These are phyloP conservation scores for Claviceps pusilla DNA, from an alignment of 2,329 filamentous ascomycete genomes.

Conservation along the genomic window DNA sequence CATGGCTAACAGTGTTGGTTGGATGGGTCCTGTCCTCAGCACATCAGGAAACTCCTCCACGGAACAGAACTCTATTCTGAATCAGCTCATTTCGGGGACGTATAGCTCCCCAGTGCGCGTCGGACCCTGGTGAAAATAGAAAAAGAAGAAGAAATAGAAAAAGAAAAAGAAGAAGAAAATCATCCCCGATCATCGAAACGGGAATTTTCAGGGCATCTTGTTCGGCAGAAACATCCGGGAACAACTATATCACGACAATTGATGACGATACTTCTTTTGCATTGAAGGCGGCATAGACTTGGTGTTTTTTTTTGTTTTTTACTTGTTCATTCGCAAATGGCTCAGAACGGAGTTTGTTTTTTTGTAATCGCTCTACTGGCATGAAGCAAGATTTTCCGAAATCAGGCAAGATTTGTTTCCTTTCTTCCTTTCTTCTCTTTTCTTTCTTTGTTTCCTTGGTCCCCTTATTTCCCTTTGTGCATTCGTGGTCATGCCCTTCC, in stretches of 20 bases:
- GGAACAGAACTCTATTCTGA: conserved; percentile 43
- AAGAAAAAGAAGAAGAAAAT: too few species aligned
- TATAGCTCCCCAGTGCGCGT: conserved; percentile 47
- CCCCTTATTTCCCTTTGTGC: neutral
- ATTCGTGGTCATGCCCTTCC: neutral
- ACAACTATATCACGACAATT: conserved; percentile 11
- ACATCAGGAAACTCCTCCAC: conserved; percentile 14
- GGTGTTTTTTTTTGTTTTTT: conserved; percentile 3
- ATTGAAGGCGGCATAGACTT: conserved; percentile 23
- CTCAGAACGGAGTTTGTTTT: conserved; percentile 18
- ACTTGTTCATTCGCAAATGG: conserved; percentile 15
- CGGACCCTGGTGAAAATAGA: conserved; percentile 38
- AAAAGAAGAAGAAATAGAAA: too few species aligned
- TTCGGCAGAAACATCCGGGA: conserved; percentile 11
- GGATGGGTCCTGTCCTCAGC: conserved; percentile 44
- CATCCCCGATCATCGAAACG: neutral
- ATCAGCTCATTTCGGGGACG: conserved; percentile 45
- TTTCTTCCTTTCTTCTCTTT: neutral
- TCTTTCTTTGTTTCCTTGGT: neutral
- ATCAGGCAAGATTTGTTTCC: neutral
- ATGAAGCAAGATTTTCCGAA: neutral
- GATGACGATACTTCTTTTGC: conserved; percentile 19
- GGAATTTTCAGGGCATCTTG: neutral
- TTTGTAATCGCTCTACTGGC: neutral
- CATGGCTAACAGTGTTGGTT: conserved; percentile 59